Evolutionary conservation across 2,329 filamentous ascomycete genomes (phyloP), one percentile per base, ranked within the genome.

Genomic region (Fusarium compactum): DNA sequence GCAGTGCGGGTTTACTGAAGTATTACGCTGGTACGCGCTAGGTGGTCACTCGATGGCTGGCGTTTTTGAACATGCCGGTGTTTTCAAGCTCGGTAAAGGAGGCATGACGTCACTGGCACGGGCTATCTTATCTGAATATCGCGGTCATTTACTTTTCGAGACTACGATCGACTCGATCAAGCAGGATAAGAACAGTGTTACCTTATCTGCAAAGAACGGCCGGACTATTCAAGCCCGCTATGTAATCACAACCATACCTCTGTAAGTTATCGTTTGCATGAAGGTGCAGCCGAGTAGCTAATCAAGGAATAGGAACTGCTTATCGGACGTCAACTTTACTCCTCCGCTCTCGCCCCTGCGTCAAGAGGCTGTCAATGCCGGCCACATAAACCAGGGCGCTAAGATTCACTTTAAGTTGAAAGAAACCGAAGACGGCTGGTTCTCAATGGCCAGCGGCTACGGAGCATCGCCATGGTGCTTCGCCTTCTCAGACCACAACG

Each of bases 11-110:
- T 73, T 73, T 5, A 68, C 47, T 2, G 70, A 73, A 10, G 70
- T 52, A 16, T 9, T 73, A 8, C 63, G 70, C 2, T 73, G 69
- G 70, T 73, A 72, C 10, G 70, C 70, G 1, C 53, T 73, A 1
- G 63, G 67, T 10, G 45, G 54, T 1, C 62, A 72, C 22, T 46
- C 30, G 0, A 63, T 73, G 54, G 71, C 58, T 9, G 48, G 59
- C 0, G 45, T 67, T 0, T 67, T 62, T 25, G 69, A 74, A 25
- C 51, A 67, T 1, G 56, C 52, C 1, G 66, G 69, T 2, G 30
- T 46, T 7, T 46, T 25, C 22, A 46, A 46, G 24, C 8, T 46
- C 0, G 44, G 44, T 1, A 46, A 18, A 6, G 44, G 44, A 0
- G 44, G 44, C 9, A 46, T 27, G 44, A 46, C 44, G 0, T 46